Evolutionary conservation across 257 asterid species (phyloP), one percentile per base, ranked within the genome.

Genomic region (Hygrophila difformis): DNA sequence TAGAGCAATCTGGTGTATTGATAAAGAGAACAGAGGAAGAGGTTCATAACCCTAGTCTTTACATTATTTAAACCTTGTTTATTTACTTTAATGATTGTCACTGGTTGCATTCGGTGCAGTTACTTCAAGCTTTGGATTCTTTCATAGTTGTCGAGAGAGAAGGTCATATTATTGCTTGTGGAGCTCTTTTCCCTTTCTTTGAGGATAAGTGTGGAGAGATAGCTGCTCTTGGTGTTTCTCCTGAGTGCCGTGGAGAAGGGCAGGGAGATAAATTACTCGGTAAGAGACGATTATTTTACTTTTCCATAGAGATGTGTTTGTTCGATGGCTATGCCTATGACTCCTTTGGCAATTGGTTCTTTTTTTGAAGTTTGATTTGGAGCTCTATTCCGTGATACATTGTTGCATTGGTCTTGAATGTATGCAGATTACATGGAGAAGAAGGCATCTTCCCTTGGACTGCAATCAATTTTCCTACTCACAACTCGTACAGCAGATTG

Each of bases 201-300:
- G 67, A 74, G 39, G 95, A 80, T 5, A 86, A 83, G 58, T 86
- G 99, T 41, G 97, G 94, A 45, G 99, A 91, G 75, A 83, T 91
- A 47, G 96, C 99, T 65, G 93, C 95, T 47, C 76, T 86, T 62
- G 97, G 93, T 53, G 99, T 91, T 66, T 86, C 99, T 58, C 93
- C 95, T 18, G 99, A 86, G 31, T 91, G 99, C 39, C 96, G 97
- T 19, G 95, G 97, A 33, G 85, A 86, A 64, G 99, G 99, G 48
- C 99, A 78, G 50, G 99, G 99, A 61, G 97, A 87, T 72, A 91
- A 80, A 66, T 72, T 91, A 61, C 99, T 91, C 6, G 99, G 99
- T 91, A 82, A 52, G 71, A 26, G 31, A 26, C n/a, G n/a, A 26
- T 26, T 26, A 5, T 26, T 26, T 26, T 8, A 5, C 8, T 26